Evolutionary conservation across 2,329 filamentous ascomycete species (phyloP), one percentile per base, ranked within the genome.

Genomic region (Decorospora gaudefroyi): DNA sequence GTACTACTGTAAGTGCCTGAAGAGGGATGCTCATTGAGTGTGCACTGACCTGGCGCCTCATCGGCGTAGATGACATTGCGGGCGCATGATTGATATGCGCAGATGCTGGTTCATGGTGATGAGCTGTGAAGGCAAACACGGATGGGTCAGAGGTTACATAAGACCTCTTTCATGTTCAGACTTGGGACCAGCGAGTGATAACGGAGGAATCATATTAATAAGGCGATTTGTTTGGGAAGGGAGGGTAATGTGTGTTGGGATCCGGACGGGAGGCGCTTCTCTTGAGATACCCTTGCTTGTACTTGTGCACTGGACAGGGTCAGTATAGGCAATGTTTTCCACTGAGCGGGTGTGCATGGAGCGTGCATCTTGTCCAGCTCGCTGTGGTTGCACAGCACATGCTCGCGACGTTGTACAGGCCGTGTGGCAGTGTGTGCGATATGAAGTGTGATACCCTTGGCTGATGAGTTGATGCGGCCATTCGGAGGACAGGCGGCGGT

Each of bases 1-100:
- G 68, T 99, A 95, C 70, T 96, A 87, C 73, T 97, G 95, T 73
- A 88, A 92, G 64, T 44, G 57, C 49, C 22, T 64, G 59, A 62
- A 48, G 40, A 31, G 29, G 15, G 22, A 6, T 17, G 22, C 22
- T 8, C 23, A 28, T 29, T 22, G 27, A 25, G 22, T 21, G 15
- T 25, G 7, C 33, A n/a, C 39, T 47, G 28, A 47, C 39, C 10
- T 22, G 32, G 11, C 9, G 23, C 11, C 37, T 10, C 21, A 29
- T 37, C 28, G 22, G n/a, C 15, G 38, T 19, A 47, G 44, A 47
- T 28, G 44, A 47, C 9, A 47, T 47, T 43, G 39, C 44, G 15
- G 44, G 44, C 19, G 44, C 39, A 6, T 47, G 28, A 43, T 10
- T n/a, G 44, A 16, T 29, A 8, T 22, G 25, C 15, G 10, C 9